Evolutionary conservation across 2,329 filamentous ascomycete genomes (phyloP), one percentile per base, ranked within the genome.

Genomic region (Sporothrix curviconia): DNA sequence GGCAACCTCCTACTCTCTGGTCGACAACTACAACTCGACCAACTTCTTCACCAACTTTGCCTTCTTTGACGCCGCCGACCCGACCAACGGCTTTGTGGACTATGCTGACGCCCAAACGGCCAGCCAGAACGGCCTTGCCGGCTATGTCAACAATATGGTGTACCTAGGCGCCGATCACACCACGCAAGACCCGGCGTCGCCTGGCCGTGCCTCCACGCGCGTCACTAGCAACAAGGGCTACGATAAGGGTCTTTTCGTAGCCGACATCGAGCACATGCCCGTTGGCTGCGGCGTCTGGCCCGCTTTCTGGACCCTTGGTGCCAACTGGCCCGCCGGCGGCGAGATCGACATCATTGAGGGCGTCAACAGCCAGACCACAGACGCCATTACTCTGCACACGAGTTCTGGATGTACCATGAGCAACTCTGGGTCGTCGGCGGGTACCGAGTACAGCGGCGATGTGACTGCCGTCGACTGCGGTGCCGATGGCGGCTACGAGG

Each of bases 321-420:
- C 78, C n/a, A 71, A 79, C 66, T 92, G 89, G 89, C 89, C 89
- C 1, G 69, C 68, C 42, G 74, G 76, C 7, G 88, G 88, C 47
- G 89, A 92, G 72, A 88, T 92, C 65, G 89, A 92, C 69, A 87
- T 92, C 65, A 82, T 92, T 64, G 89, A 92, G 73, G 87, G 87
- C 37, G 85, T 90, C 64, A 89, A 90, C 72, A 72, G 76, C 22
- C 78, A 83, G 60, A 68, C 72, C 3, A 71, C 76, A 59, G 82
- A 87, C 69, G 71, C 77, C 46, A 76, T 90, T 71, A 85, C 87
- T 34, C 77, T 94, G 15, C 85, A 90, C 74, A 89, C 87, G 1
- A 70, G 71, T 9, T 62, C 75, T 3, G 81, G 80, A 47, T 91
- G 87, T 74, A 70, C 69, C 25, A 78, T 89, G 65, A 67, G 68